Evolutionary conservation across 371 early-diverging fungal genomes (phyloP).

Genomic region (Batrachochytrium dendrobatidis): DNA sequence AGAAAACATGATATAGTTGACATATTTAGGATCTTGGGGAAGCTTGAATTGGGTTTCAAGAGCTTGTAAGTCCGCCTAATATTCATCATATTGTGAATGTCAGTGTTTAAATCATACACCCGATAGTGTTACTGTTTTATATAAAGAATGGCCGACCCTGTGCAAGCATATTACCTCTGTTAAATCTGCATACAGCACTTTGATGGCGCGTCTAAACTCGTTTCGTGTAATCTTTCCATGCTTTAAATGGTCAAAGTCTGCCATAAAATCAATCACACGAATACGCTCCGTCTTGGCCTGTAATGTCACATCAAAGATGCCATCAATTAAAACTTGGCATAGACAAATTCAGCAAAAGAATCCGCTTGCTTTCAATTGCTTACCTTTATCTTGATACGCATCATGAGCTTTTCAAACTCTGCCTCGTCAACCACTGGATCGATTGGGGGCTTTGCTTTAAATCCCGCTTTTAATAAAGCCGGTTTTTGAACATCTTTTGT

Average conservation of each 20-base stretch:
- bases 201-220: constrained; percentile 37
- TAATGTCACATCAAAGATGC: background rate
- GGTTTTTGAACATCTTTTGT: too few species aligned
- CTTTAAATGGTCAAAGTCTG: constrained; percentile 40
- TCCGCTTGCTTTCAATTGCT: background rate
- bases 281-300: constrained; percentile 42
- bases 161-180: constrained; percentile 16
- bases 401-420: constrained; percentile 25
- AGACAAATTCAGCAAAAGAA: background rate
- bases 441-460: background rate
- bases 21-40: constrained; percentile 15
- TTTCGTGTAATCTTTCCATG: constrained; percentile 35
- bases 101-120: background rate
- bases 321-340: background rate
- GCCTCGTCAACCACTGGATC: constrained; percentile 4
- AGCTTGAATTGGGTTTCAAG: constrained; percentile 22
- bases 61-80: constrained; percentile 26
- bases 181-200: constrained; percentile 28
- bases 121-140: background rate
- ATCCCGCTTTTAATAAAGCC: background rate
- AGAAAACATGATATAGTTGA: constrained; percentile 34
- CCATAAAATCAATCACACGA: constrained; percentile 41
- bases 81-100: background rate
- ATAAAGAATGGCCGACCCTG: background rate
- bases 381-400: constrained; percentile 30